Percentiles rank a stretch among this genome's conserved stretches.
These are phyloP conservation scores for Cutaneotrichosporon mucoides DNA, from an alignment of 1,284 basidiomycete genomes.

Conservation along the genomic window DNA sequence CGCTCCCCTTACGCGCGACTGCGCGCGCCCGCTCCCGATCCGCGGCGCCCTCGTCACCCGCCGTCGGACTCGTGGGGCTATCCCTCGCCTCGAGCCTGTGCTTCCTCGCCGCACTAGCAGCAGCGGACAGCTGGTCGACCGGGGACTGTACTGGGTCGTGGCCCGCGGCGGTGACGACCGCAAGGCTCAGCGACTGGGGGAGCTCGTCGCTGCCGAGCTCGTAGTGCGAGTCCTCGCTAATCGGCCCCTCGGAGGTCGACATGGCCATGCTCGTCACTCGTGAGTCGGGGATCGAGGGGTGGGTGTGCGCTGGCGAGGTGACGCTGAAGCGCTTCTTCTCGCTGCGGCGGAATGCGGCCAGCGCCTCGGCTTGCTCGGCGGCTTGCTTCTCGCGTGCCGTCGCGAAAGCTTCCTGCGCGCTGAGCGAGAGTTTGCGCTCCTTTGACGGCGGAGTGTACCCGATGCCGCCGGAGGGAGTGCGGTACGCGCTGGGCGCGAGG, in stretches of 20 bases:
- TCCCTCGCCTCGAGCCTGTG: slow-evolving; percentile 2
- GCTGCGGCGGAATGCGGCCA: slow-evolving; percentile 29
- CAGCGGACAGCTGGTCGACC: slow-evolving; percentile 9
- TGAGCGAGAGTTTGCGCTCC: slow-evolving; percentile 20
- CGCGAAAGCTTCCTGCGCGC: slow-evolving; percentile 24
- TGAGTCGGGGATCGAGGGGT: not conserved
- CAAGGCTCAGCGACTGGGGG: slow-evolving; percentile 1
- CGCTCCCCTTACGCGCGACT: not conserved
- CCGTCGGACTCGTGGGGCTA: not conserved
- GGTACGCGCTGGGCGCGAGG: slow-evolving; percentile 12
- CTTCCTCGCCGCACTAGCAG: slow-evolving; percentile 7
- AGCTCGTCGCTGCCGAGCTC: slow-evolving; percentile 1
- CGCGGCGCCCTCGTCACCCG: not conserved
- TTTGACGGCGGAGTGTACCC: slow-evolving; percentile 17
- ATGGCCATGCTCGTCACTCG: slow-evolving; percentile 4
- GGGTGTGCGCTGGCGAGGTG: not conserved
- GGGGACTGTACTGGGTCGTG: not conserved
- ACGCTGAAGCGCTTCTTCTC: slow-evolving; percentile 5
- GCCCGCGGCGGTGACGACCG: not conserved
- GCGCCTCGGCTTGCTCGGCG: slow-evolving; percentile 27
- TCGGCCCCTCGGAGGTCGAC: not conserved
- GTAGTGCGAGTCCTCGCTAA: slow-evolving; percentile 7
- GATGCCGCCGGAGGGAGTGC: slow-evolving; percentile 16
- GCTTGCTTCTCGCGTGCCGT: slow-evolving; percentile 25
- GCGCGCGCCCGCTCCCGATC: not conserved